Evolutionary conservation across 257 asterid genomes (phyloP).

Genomic region (Solanum appendiculatum): DNA sequence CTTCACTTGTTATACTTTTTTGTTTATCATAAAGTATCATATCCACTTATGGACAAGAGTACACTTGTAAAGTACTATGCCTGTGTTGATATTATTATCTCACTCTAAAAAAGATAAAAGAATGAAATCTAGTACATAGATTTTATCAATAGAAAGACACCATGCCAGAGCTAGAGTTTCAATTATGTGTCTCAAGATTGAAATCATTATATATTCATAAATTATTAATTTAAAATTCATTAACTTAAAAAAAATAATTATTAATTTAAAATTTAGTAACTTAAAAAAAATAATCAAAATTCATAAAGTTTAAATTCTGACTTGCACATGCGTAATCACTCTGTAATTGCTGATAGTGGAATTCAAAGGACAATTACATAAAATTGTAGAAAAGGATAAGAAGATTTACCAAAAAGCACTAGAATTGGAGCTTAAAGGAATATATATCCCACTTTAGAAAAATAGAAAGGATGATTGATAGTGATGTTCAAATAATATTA

Average conservation of each 20-base stretch:
- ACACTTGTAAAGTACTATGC: background rate
- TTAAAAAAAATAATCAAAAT: background rate
- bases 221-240: no score
- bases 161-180: accelerated
- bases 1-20: background rate
- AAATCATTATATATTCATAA: no score
- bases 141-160: no score
- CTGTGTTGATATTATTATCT: background rate
- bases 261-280: background rate
- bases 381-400: background rate
- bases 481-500: background rate
- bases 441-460: background rate
- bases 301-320: background rate
- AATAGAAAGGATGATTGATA: background rate
- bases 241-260: no score
- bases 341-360: background rate
- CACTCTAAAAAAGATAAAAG: background rate
- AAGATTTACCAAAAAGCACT: background rate
- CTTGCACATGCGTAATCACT: background rate
- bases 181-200: accelerated
- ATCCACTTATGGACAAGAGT: background rate
- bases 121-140: background rate
- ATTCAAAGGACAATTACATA: background rate
- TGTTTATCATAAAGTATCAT: background rate
- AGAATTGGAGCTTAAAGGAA: background rate